Conservation (phyloP, 73 alveolate species). For the Breviolum minutum region DNA sequence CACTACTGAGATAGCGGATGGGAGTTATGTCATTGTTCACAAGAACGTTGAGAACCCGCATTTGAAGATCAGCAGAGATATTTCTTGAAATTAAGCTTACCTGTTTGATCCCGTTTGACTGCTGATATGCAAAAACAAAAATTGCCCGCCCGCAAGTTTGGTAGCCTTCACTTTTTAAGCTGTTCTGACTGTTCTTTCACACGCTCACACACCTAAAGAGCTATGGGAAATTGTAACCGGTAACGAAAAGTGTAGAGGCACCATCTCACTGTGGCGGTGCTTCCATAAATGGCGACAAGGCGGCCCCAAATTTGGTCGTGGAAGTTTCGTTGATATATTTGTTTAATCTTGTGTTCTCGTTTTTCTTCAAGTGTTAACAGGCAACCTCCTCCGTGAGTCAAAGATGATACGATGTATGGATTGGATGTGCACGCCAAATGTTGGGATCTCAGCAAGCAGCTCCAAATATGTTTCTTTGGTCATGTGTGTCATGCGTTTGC, state of each 20-base stretch:
- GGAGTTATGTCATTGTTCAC: conserved; percentile 85
- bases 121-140: neutral
- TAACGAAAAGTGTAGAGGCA: neutral
- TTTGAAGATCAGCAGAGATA: conserved; percentile 51
- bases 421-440: conserved; percentile 49
- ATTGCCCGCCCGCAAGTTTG: neutral
- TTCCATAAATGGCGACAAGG: conserved; percentile 7
- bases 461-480: no score
- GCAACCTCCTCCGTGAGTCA: neutral
- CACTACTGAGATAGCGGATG: conserved; percentile 92
- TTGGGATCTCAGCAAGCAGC: neutral
- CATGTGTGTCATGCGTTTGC: no score
- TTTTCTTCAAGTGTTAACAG: neutral
- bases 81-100: neutral
- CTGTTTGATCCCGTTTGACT: no score
- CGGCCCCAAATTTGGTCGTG: no score
- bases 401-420: conserved; percentile 14
- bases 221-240: no score
- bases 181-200: no score
- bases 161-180: no score
- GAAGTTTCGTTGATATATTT: no score
- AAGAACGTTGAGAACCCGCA: conserved; percentile 77
- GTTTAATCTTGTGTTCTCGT: neutral
- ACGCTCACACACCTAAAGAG: no score
- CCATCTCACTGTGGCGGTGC: neutral